Evolutionary conservation across 306 rosid species (phyloP), one percentile per base, ranked within the genome.

Genomic region (Potentilla sterilis): DNA sequence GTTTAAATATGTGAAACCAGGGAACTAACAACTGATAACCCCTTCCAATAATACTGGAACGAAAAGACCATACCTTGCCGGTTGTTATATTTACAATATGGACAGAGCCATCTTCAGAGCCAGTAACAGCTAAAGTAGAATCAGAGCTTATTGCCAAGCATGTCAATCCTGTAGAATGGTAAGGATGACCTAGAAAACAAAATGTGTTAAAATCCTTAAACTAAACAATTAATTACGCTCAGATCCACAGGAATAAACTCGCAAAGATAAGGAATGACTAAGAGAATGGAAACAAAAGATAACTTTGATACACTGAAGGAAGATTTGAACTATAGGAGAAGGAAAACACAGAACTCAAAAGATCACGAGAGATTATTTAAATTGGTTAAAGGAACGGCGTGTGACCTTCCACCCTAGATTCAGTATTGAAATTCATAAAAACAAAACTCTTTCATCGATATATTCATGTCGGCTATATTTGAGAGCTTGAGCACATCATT

Each of bases 91-190:
- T 92, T 82, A 92, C 97, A 77, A 95, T 69, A 74, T 82, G 92
- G 49, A 85, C 85, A 76, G 95, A 92, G 64, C 96, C 91, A 85
- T 95, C 97, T 83, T 78, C 84, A 57, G 98, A 89, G 83, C 97
- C 97, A 74, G 97, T 83, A 67, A 92, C 78, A 38, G 92, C 97
- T 67, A 89, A 85, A 40, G 86, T 77, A 32, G 97, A 95, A 81
- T 85, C 89, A 35, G 93, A 82, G 85, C 83, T 90, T 75, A 95
- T 82, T 34, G 97, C 80, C 89, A 95, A 81, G 74, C 93, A 92
- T 70, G 97, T 92, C 85, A 95, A 73, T 57, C 91, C 97, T 76
- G 85, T 83, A 5, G 89, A 80, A 69, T 95, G 97, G 87, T 87
- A 92, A 2, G 93, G 97, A 75, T 95, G 89, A 58, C 97, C 99